Percentiles rank a stretch among this genome's conserved stretches.
These are phyloP conservation scores for Penicillium sp. DNA, from an alignment of 2,329 filamentous ascomycete species.

Conservation along the genomic window DNA sequence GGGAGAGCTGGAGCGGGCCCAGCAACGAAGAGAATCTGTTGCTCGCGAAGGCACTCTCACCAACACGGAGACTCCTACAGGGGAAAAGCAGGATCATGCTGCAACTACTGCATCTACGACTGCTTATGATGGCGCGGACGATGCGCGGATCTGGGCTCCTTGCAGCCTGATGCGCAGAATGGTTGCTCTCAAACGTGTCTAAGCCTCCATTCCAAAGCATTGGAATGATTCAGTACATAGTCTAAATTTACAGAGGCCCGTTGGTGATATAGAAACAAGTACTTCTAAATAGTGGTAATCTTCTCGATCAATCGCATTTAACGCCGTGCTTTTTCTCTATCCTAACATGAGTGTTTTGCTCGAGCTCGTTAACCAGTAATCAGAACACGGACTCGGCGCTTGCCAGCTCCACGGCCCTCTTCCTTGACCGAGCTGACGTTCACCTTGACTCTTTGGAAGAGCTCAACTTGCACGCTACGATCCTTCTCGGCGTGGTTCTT, in stretches of 20 bases:
- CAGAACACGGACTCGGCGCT: slow-evolving; percentile 66
- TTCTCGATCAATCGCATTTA: slow-evolving; percentile 3
- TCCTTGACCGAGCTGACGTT: slow-evolving; percentile 91
- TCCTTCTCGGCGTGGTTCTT: slow-evolving; percentile 48
- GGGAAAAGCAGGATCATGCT: slow-evolving; percentile 19
- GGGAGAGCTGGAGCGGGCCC: slow-evolving; percentile 33
- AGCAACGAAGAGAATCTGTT: slow-evolving; percentile 13
- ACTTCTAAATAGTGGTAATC: not conserved
- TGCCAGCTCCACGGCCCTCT: slow-evolving; percentile 78
- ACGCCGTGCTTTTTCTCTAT: slow-evolving; percentile 19
- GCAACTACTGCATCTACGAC: slow-evolving; percentile 8
- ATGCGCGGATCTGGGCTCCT: slow-evolving; percentile 33
- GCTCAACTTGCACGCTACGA: slow-evolving; percentile 63
- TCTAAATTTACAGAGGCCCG: not conserved
- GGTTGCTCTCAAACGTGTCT: slow-evolving; percentile 38
- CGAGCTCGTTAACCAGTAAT: slow-evolving; percentile 36
- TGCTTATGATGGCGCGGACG: not conserved
- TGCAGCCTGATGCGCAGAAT: slow-evolving; percentile 36
- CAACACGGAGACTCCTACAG: not conserved
- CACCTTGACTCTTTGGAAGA: slow-evolving; percentile 91
- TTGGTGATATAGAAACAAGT: not conserved
- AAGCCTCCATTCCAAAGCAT: slow-evolving; percentile 7
- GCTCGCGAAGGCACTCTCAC: slow-evolving; percentile 24
- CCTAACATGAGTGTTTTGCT: slow-evolving; percentile 19
- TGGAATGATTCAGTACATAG: too few relatives aligned